Conservation (phyloP, 208 protist genomes). For the Acanthamoeba castellanii region DNA sequence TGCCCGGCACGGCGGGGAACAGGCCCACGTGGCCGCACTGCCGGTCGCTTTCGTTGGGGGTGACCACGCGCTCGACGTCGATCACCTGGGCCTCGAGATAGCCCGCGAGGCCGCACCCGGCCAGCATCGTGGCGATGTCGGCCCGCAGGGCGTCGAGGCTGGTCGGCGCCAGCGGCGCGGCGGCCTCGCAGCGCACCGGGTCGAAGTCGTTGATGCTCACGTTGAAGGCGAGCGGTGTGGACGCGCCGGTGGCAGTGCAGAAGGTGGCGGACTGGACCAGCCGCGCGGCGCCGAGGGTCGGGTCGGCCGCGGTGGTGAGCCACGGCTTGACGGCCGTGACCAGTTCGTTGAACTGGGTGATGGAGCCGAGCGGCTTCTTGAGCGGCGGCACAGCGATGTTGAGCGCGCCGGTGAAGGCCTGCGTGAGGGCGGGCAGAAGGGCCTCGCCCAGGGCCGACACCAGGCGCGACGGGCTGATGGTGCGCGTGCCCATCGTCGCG, state of each 20-base stretch:
- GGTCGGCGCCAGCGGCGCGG: background rate
- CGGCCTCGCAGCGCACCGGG: background rate
- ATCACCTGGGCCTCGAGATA: background rate
- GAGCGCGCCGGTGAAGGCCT: slow-evolving; percentile 17
- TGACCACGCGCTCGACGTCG: background rate
- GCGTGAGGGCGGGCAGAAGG: background rate
- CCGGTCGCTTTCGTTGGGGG: background rate
- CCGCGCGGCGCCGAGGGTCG: background rate
- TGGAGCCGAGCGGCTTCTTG: background rate
- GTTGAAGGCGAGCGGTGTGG: background rate
- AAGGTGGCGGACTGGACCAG: background rate
- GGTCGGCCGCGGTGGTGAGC: background rate
- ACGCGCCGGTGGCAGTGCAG: background rate
- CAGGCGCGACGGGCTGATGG: background rate
- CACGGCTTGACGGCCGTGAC: background rate
- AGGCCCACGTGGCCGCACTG: slow-evolving; percentile 13
- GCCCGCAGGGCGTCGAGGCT: background rate
- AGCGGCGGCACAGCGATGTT: slow-evolving; percentile 19
- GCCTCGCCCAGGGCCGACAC: background rate
- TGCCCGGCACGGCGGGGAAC: slow-evolving; percentile 24
- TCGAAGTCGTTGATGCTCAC: background rate
- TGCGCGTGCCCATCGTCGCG: background rate
- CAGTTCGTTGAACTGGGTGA: background rate
- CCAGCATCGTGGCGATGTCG: background rate
- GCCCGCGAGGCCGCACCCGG: background rate